These are phyloP conservation scores for Carex arenaria DNA, from an alignment of 202 grass and related monocot genomes.

Conservation along the genomic window DNA sequence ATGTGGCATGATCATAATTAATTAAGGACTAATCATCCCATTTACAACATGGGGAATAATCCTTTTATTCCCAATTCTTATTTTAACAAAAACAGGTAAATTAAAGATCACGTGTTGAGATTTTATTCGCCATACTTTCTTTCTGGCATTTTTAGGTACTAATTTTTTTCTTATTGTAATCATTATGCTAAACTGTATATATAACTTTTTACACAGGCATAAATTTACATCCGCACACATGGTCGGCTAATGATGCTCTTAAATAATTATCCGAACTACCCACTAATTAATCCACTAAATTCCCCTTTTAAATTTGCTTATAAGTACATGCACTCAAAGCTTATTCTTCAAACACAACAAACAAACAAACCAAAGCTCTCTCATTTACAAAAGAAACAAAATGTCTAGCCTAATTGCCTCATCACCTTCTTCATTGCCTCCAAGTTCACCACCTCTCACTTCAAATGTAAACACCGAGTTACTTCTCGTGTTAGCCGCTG, in stretches of 20 bases:
- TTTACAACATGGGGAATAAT: constrained; percentile 18
- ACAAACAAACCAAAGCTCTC: not conserved
- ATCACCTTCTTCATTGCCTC: constrained; percentile 20
- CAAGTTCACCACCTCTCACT: not conserved
- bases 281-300: constrained; percentile 18
- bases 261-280: not conserved
- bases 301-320: not conserved
- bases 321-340: not conserved
- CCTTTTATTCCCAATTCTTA: not conserved
- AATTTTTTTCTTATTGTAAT: not conserved
- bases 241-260: constrained; percentile 1
- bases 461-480: constrained; percentile 36
- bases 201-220: not conserved
- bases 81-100: not conserved
- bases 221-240: constrained; percentile 13
- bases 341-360: not conserved
- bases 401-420: constrained; percentile 22
- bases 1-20: constrained; percentile 4
- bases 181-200: not conserved
- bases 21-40: not conserved
- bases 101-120: not conserved
- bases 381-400: not conserved
- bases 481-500: constrained; percentile 41
- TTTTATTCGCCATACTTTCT: not conserved
- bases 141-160: not conserved